These are phyloP conservation scores for Kodamaea plutei DNA, from an alignment of 1,139 yeast genomes.

Conservation along the genomic window DNA sequence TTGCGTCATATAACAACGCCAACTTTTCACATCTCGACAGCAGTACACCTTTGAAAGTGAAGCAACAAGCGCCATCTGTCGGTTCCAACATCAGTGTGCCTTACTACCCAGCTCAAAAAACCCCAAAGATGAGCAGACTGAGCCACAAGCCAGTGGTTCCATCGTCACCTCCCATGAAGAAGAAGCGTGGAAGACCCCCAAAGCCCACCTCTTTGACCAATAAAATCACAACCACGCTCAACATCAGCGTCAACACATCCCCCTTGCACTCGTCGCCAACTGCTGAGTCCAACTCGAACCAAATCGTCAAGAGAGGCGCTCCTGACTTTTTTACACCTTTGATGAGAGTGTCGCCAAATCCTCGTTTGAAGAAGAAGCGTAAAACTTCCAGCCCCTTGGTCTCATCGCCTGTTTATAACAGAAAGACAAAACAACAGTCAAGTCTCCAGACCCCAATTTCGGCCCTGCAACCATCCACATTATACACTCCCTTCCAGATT, in stretches of 20 bases:
- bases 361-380: conserved; percentile 14
- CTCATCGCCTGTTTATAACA: conserved; percentile 1
- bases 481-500: conserved; percentile 17
- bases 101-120: no score
- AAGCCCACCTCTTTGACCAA: conserved; percentile 39
- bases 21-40: no score
- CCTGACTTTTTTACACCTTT: conserved; percentile 47
- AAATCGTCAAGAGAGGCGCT: conserved; percentile 38
- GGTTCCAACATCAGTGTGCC: no score
- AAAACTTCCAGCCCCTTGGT: conserved; percentile 11
- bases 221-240: conserved; percentile 40
- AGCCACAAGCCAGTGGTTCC: background rate
- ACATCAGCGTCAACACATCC: conserved; percentile 39
- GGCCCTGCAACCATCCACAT: conserved; percentile 1
- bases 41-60: no score
- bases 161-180: conserved; percentile 25
- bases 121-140: background rate
- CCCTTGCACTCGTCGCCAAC: conserved; percentile 19
- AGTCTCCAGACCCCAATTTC: conserved; percentile 14
- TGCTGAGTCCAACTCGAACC: conserved; percentile 33
- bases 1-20: no score
- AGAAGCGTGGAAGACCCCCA: conserved; percentile 48
- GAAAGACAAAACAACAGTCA: conserved; percentile 1
- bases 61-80: no score
- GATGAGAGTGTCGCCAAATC: conserved; percentile 41